Percentiles rank a stretch among this genome's conserved stretches.
Evolutionary conservation across 192 early-diverging fungal species (phyloP).

Genomic region (Anaeromyces robustus): DNA sequence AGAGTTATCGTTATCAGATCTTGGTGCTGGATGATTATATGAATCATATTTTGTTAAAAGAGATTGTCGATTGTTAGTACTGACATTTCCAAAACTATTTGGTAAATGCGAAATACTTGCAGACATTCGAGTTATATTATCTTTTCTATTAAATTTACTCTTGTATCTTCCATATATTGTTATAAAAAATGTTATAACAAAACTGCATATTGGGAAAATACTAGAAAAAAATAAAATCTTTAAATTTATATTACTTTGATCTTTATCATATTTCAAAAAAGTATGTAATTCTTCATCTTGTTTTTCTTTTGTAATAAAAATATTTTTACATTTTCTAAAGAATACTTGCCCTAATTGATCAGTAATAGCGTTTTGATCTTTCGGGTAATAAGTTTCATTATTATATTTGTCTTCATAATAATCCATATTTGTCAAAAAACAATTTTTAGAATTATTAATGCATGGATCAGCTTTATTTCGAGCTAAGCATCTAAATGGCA

Average conservation of each 20-base stretch:
- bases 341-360: too few relatives aligned
- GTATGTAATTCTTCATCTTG: too few relatives aligned
- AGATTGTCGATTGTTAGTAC: not conserved
- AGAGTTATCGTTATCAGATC: not conserved
- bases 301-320: too few relatives aligned
- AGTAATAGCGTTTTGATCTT: too few relatives aligned
- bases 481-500: too few relatives aligned
- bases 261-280: not conserved
- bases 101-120: not conserved
- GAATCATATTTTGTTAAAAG: not conserved
- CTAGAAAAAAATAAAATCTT: not conserved
- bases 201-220: not conserved
- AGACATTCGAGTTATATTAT: not conserved
- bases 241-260: not conserved
- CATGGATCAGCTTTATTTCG: too few relatives aligned
- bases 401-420: too few relatives aligned
- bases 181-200: not conserved
- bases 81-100: not conserved
- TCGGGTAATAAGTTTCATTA: too few relatives aligned
- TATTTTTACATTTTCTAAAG: too few relatives aligned
- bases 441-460: too few relatives aligned
- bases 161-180: not conserved
- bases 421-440: too few relatives aligned
- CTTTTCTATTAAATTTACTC: not conserved
- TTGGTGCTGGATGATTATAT: not conserved